Evolutionary conservation across 345 rosid species (phyloP).

Genomic region (Acer negundo): DNA sequence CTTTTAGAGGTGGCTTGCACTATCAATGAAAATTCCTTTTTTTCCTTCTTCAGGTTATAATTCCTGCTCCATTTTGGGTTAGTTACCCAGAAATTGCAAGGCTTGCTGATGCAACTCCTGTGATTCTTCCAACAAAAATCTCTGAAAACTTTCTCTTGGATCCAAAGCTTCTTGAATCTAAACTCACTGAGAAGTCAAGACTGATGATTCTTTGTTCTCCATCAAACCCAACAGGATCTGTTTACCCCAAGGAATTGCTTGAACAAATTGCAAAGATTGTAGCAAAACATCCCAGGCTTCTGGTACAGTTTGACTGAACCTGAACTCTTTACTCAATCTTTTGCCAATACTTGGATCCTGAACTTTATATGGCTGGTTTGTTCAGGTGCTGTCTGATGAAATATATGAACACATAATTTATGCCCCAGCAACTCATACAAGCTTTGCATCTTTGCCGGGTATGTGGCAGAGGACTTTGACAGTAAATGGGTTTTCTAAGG

Average conservation of each 20-base stretch:
- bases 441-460: conserved; percentile 94
- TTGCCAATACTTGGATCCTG: conserved; percentile 19
- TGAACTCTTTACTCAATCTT: conserved; percentile 7
- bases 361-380: conserved; percentile 13
- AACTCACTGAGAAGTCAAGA: conserved; percentile 81
- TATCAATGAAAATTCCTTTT: neutral
- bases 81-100: conserved; percentile 98
- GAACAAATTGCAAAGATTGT: conserved; percentile 85
- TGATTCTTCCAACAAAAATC: conserved; percentile 77
- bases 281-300: conserved; percentile 93
- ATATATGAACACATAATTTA: conserved; percentile 96
- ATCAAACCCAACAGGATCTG: conserved; percentile 98
- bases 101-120: conserved; percentile 94
- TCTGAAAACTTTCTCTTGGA: conserved; percentile 85
- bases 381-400: conserved; percentile 92
- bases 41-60: conserved; percentile 61
- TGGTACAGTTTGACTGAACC: conserved; percentile 47
- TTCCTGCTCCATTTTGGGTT: conserved; percentile 97
- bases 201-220: conserved; percentile 91
- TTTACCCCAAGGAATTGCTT: conserved; percentile 84
- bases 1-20: conserved; percentile 5
- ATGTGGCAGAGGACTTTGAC: conserved; percentile 97
- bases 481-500: conserved; percentile 97
- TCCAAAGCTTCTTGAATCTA: conserved; percentile 77
- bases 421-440: conserved; percentile 84